These are phyloP conservation scores for Seminavis robusta DNA, from an alignment of 108 stramenopile species.

Conservation along the genomic window DNA sequence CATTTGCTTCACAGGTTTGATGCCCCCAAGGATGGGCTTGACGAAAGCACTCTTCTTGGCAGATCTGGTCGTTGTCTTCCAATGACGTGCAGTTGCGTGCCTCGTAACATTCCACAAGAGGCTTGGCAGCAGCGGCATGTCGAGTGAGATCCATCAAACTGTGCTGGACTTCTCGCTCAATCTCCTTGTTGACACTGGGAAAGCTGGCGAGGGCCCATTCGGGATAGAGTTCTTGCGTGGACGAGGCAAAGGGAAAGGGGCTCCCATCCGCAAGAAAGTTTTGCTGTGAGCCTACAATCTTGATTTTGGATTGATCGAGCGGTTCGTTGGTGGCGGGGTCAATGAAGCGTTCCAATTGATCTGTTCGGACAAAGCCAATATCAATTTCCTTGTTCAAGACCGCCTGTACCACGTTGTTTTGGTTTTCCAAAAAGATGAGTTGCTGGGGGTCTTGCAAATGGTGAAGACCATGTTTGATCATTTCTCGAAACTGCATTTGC, in stretches of 20 bases:
- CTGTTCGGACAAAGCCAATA: conserved; percentile 38
- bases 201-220: conserved; percentile 35
- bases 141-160: conserved; percentile 11
- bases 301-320: conserved; percentile 14
- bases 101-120: too few species aligned
- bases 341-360: conserved; percentile 18
- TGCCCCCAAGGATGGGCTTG: too few species aligned
- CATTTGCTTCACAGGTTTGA: background rate
- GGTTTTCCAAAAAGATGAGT: conserved; percentile 26
- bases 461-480: conserved; percentile 19
- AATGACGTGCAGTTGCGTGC: too few species aligned
- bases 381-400: conserved; percentile 27
- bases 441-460: conserved; percentile 25
- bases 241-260: conserved; percentile 25
- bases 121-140: too few species aligned
- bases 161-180: conserved; percentile 23
- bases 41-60: too few species aligned
- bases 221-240: conserved; percentile 24
- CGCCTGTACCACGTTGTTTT: conserved; percentile 21
- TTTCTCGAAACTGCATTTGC: conserved; percentile 32
- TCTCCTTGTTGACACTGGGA: conserved; percentile 10
- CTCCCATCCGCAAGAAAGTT: conserved; percentile 22
- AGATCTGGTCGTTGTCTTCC: too few species aligned
- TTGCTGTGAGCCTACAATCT: conserved; percentile 9
- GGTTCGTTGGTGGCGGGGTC: conserved; percentile 8